phyloP scores from a whole-genome alignment of 2,329 filamentous ascomycete species.

The Clonostachys solani region DNA sequence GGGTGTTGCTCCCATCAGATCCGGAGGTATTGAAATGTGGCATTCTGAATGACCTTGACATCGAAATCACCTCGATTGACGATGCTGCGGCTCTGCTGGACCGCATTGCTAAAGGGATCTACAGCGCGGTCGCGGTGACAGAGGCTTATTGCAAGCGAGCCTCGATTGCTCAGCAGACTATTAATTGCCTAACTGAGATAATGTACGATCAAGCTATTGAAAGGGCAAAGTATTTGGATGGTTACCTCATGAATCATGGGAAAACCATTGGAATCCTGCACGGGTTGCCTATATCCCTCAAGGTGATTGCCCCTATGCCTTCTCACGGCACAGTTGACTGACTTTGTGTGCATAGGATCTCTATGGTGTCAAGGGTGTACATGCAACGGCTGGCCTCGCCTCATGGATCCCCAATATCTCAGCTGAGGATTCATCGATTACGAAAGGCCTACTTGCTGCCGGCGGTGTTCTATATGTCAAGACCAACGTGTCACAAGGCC shows the following conservation, averaged over 20 bases:
- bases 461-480: constrained; percentile 26
- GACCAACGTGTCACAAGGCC: constrained; percentile 52
- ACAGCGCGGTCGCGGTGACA: constrained; percentile 31
- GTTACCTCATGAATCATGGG: constrained; percentile 27
- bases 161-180: constrained; percentile 10
- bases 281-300: constrained; percentile 47
- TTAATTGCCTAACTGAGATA: constrained; percentile 40
- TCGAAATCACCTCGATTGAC: constrained; percentile 41
- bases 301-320: constrained; percentile 2
- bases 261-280: constrained; percentile 54
- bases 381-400: constrained; percentile 60
- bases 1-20: constrained; percentile 27
- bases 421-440: constrained; percentile 29
- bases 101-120: constrained; percentile 18
- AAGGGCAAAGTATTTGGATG: constrained; percentile 38
- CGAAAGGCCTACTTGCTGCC: constrained; percentile 9
- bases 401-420: constrained; percentile 54
- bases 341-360: constrained; percentile 39
- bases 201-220: constrained; percentile 43
- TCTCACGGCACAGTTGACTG: too few species aligned
- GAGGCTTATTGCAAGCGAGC: constrained; percentile 11
- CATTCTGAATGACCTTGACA: constrained; percentile 35
- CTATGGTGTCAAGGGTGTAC: constrained; percentile 57
- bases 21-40: constrained; percentile 56
- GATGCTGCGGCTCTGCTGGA: constrained; percentile 34